Evolutionary conservation across 2,329 filamentous ascomycete species (phyloP).

Genomic region (Diaporthe eres): DNA sequence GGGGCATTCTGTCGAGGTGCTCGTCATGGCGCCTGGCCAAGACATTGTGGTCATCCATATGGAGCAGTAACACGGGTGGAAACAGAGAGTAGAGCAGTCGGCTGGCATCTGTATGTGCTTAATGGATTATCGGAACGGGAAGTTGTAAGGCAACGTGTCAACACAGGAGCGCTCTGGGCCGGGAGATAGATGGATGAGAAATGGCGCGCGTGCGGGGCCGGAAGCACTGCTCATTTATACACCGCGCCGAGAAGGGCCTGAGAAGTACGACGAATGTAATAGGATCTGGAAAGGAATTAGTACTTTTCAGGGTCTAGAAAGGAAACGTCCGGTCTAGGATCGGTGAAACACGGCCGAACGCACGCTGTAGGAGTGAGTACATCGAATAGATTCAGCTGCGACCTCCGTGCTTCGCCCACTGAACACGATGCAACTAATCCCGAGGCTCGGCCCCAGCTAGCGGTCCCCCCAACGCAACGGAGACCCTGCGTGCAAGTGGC

Average conservation of each 20-base stretch:
- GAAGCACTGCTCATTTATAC: background rate
- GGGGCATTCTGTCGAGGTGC: conserved; percentile 21
- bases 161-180: too few species aligned
- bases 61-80: background rate
- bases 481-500: background rate
- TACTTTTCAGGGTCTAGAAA: background rate
- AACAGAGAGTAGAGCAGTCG: background rate
- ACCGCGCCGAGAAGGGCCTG: too few species aligned
- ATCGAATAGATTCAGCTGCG: background rate
- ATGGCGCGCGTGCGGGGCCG: too few species aligned
- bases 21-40: conserved; percentile 15
- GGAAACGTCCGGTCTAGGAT: background rate
- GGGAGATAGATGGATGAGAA: background rate
- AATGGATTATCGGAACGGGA: background rate
- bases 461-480: background rate
- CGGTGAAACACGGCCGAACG: conserved; percentile 3
- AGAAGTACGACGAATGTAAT: background rate
- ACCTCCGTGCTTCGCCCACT: background rate
- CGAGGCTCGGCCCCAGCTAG: background rate
- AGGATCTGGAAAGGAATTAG: background rate
- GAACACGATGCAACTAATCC: background rate
- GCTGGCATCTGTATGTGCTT: background rate
- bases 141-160: background rate
- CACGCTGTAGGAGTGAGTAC: background rate
- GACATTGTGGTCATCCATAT: background rate